Conservation (phyloP, 192 early-diverging fungal species). For the Rhizophagus clarus region DNA sequence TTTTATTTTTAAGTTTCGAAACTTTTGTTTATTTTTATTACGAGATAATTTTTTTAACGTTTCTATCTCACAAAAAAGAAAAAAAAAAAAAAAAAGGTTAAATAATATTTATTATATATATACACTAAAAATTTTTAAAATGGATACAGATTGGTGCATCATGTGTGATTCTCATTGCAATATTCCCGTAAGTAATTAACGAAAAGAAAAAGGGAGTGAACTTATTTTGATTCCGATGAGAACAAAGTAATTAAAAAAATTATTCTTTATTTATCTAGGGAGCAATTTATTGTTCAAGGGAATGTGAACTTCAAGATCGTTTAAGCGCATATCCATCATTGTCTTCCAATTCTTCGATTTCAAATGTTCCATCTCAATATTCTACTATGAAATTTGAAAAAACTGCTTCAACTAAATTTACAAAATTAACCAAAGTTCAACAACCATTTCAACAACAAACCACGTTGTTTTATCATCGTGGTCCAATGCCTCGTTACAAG, state of each 20-base stretch:
- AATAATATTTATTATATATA: background rate
- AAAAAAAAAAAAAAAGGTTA: background rate
- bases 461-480: conserved; percentile 18
- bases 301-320: conserved; percentile 18
- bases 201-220: background rate
- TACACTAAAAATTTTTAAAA: background rate
- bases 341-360: background rate
- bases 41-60: background rate
- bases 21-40: background rate
- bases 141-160: conserved; percentile 21
- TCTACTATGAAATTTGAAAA: background rate
- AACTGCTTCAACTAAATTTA: background rate
- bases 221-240: background rate
- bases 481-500: conserved; percentile 6
- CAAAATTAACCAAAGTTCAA: conserved; percentile 1
- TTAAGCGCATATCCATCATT: background rate
- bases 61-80: background rate
- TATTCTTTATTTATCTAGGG: background rate
- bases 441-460: background rate
- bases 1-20: background rate
- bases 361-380: background rate
- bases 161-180: conserved; percentile 22
- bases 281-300: conserved; percentile 6
- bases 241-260: background rate
- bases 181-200: conserved; percentile 15